Evolutionary conservation across 1,139 yeast genomes (phyloP).

Genomic region (Debaryomycetaceae sp.): DNA sequence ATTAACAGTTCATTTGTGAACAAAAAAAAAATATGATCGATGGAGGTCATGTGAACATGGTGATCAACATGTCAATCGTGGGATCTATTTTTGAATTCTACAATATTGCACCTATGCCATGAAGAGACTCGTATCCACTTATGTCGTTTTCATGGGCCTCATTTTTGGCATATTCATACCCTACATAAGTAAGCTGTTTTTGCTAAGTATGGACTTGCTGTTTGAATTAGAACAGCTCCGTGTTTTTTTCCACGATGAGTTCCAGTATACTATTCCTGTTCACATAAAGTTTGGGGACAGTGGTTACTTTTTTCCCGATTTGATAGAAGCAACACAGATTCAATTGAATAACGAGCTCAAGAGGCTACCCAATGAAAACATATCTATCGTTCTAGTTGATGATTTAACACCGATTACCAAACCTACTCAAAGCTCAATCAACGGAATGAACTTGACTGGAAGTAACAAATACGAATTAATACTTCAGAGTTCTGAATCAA

Average conservation of each 20-base stretch:
- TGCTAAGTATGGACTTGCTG: not conserved
- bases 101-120: too few relatives aligned
- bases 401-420: not conserved
- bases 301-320: constrained; percentile 47
- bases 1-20: not conserved
- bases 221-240: constrained; percentile 6
- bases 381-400: constrained; percentile 18
- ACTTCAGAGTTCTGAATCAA: constrained; percentile 24
- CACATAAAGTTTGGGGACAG: constrained; percentile 31
- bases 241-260: constrained; percentile 8
- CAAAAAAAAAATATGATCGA: not conserved
- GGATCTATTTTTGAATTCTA: too few relatives aligned
- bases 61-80: too few relatives aligned
- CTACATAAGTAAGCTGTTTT: not conserved
- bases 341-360: constrained; percentile 31
- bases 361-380: constrained; percentile 7
- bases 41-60: not conserved
- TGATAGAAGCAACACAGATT: constrained; percentile 37
- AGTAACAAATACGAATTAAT: constrained; percentile 22
- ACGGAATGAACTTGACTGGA: not conserved
- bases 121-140: too few relatives aligned
- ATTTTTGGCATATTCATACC: too few relatives aligned
- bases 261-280: constrained; percentile 22
- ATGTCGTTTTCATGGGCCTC: too few relatives aligned
- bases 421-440: not conserved